Conservation (phyloP, 345 rosid species). For the Populus ilicifolia region DNA sequence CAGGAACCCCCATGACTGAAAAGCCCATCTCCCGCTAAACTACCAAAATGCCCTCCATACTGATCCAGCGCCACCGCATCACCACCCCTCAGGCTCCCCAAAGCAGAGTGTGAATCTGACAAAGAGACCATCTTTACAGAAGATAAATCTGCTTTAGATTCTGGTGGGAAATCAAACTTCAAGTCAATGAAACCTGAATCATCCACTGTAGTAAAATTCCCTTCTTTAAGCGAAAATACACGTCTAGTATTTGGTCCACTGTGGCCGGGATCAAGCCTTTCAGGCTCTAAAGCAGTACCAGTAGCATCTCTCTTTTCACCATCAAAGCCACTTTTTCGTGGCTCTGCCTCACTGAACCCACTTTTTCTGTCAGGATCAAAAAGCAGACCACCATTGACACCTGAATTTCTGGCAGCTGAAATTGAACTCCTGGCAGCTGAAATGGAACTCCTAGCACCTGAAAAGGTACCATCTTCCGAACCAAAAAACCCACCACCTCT, state of each 20-base stretch:
- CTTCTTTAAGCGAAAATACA: slow-evolving; percentile 68
- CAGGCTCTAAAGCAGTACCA: slow-evolving; percentile 28
- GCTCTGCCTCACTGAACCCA: slow-evolving; percentile 67
- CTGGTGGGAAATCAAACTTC: slow-evolving; percentile 65
- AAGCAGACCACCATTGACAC: slow-evolving; percentile 62
- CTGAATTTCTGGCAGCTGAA: slow-evolving; percentile 82
- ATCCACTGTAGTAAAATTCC: slow-evolving; percentile 61
- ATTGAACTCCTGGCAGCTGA: slow-evolving; percentile 47
- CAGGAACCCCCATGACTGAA: slow-evolving; percentile 52
- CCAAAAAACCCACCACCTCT: slow-evolving; percentile 62
- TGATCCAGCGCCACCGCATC: slow-evolving; percentile 30
- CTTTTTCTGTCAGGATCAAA: slow-evolving; percentile 77
- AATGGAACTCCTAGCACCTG: slow-evolving; percentile 31
- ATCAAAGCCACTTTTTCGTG: slow-evolving; percentile 47
- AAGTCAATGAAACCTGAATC: slow-evolving; percentile 87
- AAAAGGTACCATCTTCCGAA: slow-evolving; percentile 62
- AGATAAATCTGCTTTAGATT: slow-evolving; percentile 26
- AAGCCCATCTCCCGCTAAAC: slow-evolving; percentile 19
- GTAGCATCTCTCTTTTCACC: slow-evolving; percentile 35
- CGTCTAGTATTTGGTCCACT: slow-evolving; percentile 39
- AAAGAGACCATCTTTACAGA: slow-evolving; percentile 27
- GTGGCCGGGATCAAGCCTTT: slow-evolving; percentile 20
- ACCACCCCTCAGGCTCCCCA: slow-evolving; percentile 56
- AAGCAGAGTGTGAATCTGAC: slow-evolving; percentile 41
- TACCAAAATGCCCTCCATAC: slow-evolving; percentile 16